Percentiles rank a stretch among this genome's conserved stretches.
These are phyloP conservation scores for Pterulicium gracile DNA, from an alignment of 1,284 basidiomycete genomes.

Conservation along the genomic window DNA sequence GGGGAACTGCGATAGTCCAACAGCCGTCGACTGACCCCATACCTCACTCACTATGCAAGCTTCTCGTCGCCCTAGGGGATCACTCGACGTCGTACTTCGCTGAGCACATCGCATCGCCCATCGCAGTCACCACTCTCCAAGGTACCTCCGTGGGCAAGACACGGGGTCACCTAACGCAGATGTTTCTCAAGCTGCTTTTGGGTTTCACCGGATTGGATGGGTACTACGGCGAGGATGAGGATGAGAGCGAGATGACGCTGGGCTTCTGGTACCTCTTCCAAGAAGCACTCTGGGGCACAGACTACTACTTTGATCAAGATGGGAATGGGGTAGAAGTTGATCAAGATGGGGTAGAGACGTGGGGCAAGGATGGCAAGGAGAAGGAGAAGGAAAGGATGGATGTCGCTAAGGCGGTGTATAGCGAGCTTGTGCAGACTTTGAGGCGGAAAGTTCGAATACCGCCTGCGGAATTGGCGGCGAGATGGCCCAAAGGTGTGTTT, in stretches of 20 bases:
- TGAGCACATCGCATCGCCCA: slow-evolving; percentile 43
- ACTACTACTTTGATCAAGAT: slow-evolving; percentile 36
- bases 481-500: slow-evolving; percentile 60
- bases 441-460: slow-evolving; percentile 70
- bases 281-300: slow-evolving; percentile 74
- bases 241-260: slow-evolving; percentile 77
- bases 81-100: slow-evolving; percentile 79
- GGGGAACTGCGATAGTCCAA: slow-evolving; percentile 34
- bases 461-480: slow-evolving; percentile 23
- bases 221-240: slow-evolving; percentile 71
- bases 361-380: slow-evolving; percentile 15
- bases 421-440: slow-evolving; percentile 61
- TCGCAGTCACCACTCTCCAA: slow-evolving; percentile 15
- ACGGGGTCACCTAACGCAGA: slow-evolving; percentile 49
- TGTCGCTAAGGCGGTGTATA: slow-evolving; percentile 69
- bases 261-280: slow-evolving; percentile 85
- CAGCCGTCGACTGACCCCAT: slow-evolving; percentile 39
- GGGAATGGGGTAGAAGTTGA: not conserved
- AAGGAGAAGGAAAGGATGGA: slow-evolving; percentile 29
- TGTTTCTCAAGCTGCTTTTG: slow-evolving; percentile 62
- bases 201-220: slow-evolving; percentile 69
- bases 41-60: slow-evolving; percentile 64
- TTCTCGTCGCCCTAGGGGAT: slow-evolving; percentile 73
- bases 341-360: slow-evolving; percentile 24
- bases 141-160: slow-evolving; percentile 12